phyloP scores from a whole-genome alignment of 306 rosid species.

The Ormosia emarginata region DNA sequence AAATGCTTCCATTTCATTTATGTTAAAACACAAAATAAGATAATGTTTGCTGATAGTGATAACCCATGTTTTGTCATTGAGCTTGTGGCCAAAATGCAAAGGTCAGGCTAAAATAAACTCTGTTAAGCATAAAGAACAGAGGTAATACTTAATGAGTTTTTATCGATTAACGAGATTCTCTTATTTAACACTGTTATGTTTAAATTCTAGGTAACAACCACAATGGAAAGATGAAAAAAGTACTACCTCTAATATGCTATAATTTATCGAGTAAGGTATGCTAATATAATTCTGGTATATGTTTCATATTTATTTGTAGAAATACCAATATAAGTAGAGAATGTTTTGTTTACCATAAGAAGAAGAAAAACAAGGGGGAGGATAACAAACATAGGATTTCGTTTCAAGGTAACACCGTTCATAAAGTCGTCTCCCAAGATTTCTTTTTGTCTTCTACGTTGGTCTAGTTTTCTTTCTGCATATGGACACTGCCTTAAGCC shows the following conservation, averaged over 20 bases:
- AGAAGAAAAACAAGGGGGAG: no score
- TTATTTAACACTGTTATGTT: background rate
- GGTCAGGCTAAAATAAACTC: background rate
- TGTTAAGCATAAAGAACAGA: background rate
- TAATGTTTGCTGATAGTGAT: background rate
- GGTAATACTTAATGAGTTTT: background rate
- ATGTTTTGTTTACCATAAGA: no score
- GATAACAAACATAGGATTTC: no score
- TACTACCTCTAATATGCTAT: no score
- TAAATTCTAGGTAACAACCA: background rate
- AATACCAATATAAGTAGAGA: no score
- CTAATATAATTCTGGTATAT: background rate
- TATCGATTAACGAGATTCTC: background rate
- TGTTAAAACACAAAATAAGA: background rate
- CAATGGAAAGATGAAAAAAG: background rate
- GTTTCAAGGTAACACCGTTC: no score
- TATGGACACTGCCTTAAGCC: background rate
- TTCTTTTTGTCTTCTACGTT: background rate
- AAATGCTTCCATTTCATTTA: no score
- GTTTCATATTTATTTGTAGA: background rate
- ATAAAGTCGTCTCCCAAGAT: background rate
- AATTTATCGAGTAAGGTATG: background rate
- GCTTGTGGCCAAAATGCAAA: background rate
- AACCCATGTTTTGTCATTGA: background rate
- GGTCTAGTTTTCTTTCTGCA: background rate